A percentile compares a stretch with the other conserved stretches of the same genome.
These are phyloP conservation scores for Fomitiporia mediterranea DNA, from an alignment of 1,284 basidiomycete genomes.

Conservation along the genomic window DNA sequence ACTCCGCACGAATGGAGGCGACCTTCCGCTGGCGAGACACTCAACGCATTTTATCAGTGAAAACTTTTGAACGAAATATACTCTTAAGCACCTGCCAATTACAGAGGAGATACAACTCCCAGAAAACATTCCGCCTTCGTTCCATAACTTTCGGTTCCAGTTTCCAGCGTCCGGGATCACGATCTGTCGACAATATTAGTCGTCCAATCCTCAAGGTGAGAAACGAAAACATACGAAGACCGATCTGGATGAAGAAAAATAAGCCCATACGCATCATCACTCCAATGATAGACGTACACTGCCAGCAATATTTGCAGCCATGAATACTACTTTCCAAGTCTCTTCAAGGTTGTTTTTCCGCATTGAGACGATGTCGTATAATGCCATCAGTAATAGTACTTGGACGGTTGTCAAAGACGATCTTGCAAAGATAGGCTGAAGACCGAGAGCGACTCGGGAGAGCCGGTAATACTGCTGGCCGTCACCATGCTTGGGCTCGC, in stretches of 20 bases:
- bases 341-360: slow-evolving; percentile 2
- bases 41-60: not conserved
- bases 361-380: not conserved
- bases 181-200: not conserved
- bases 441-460: slow-evolving; percentile 4
- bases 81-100: not conserved
- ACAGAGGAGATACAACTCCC: slow-evolving; percentile 2
- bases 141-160: not conserved
- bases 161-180: slow-evolving; percentile 11
- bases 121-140: slow-evolving; percentile 4
- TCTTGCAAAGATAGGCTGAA: slow-evolving; percentile 20
- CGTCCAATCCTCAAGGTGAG: not conserved
- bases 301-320: not conserved
- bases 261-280: not conserved
- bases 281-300: not conserved
- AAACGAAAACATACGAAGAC: slow-evolving; percentile 17
- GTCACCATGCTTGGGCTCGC: slow-evolving; percentile 15
- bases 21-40: slow-evolving; percentile 10
- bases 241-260: slow-evolving; percentile 16
- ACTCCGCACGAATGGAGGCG: not conserved
- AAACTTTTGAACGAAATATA: not conserved
- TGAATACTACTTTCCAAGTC: not conserved
- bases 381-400: not conserved
- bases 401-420: slow-evolving; percentile 19
- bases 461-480: slow-evolving; percentile 6